These are phyloP conservation scores for Pisolithus orientalis DNA, from an alignment of 768 basidiomycete genomes.

Conservation along the genomic window DNA sequence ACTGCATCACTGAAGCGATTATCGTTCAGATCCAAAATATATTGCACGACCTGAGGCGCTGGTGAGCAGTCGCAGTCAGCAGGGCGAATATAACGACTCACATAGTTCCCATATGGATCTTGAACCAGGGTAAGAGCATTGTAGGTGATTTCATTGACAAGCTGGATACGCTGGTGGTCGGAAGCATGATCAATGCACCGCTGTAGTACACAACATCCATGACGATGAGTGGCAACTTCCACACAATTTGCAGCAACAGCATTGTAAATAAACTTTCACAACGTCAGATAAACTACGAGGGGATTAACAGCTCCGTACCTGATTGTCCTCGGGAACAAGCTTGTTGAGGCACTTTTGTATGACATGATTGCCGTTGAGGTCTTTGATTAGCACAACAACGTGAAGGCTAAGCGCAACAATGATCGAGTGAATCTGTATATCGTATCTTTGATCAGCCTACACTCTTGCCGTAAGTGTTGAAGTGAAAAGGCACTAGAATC, in stretches of 20 bases:
- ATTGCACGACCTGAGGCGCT: slow-evolving; percentile 79
- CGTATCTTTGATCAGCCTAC: slow-evolving; percentile 79
- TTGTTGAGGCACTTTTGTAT: slow-evolving; percentile 99
- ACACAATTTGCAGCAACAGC: slow-evolving; percentile 98
- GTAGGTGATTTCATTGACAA: slow-evolving; percentile 98
- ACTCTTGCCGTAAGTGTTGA: slow-evolving; percentile 44
- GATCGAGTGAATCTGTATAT: slow-evolving; percentile 92
- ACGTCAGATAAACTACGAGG: neutral
- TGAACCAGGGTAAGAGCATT: slow-evolving; percentile 96
- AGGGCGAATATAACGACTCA: slow-evolving; percentile 28
- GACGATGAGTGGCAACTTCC: slow-evolving; percentile 96
- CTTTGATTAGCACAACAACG: slow-evolving; percentile 99
- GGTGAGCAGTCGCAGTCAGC: neutral
- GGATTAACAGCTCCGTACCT: slow-evolving; percentile 41
- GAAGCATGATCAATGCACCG: slow-evolving; percentile 98
- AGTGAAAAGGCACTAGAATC: slow-evolving; percentile 26
- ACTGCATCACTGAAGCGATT: slow-evolving; percentile 97
- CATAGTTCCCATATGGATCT: slow-evolving; percentile 94
- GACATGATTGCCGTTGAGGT: slow-evolving; percentile 94
- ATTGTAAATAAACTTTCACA: slow-evolving; percentile 89
- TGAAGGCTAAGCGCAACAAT: slow-evolving; percentile 95
- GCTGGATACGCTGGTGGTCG: slow-evolving; percentile 88
- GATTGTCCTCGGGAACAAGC: slow-evolving; percentile 96
- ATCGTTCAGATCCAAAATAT: slow-evolving; percentile 97
- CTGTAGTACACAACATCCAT: slow-evolving; percentile 97